Percentiles rank a stretch among this genome's conserved stretches.
These are phyloP conservation scores for Annulohypoxylon truncatum DNA, from an alignment of 2,329 filamentous ascomycete species.

Conservation along the genomic window DNA sequence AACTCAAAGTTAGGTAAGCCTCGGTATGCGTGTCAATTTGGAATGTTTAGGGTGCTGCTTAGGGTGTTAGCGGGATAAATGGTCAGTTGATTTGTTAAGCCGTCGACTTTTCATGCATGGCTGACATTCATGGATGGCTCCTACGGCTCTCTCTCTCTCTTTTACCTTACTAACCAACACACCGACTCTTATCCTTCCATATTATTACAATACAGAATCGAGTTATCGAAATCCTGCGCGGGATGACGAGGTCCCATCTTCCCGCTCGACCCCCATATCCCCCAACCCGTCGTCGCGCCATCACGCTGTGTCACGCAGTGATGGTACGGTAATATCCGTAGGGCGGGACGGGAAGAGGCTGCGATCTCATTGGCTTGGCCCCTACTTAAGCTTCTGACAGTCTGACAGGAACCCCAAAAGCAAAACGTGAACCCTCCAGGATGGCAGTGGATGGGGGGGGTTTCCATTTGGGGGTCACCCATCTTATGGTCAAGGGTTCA, in stretches of 20 bases:
- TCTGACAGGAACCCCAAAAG: constrained; percentile 23
- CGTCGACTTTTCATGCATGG: constrained; percentile 1
- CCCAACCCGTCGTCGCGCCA: constrained; percentile 12
- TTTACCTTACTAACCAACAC: not conserved
- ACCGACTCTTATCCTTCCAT: not conserved
- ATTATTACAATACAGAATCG: constrained; percentile 9
- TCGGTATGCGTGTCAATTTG: not conserved
- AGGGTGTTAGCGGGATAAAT: not conserved
- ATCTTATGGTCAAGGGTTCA: constrained; percentile 10
- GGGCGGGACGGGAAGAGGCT: constrained; percentile 12
- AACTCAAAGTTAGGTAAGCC: not conserved
- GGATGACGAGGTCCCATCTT: constrained; percentile 4
- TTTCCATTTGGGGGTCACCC: constrained; percentile 17
- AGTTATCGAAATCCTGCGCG: constrained; percentile 33
- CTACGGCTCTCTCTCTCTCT: not conserved
- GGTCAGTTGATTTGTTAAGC: not conserved
- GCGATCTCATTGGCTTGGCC: constrained; percentile 10
- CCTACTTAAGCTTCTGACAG: constrained; percentile 33
- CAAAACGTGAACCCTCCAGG: not conserved
- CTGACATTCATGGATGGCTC: not conserved
- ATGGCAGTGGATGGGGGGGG: not conserved
- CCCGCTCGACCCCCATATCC: constrained; percentile 3
- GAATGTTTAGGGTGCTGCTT: not conserved
- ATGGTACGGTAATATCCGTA: constrained; percentile 22
- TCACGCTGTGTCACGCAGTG: constrained; percentile 4